phyloP scores from a whole-genome alignment of 768 basidiomycete species.

The Lentinula edodes region DNA sequence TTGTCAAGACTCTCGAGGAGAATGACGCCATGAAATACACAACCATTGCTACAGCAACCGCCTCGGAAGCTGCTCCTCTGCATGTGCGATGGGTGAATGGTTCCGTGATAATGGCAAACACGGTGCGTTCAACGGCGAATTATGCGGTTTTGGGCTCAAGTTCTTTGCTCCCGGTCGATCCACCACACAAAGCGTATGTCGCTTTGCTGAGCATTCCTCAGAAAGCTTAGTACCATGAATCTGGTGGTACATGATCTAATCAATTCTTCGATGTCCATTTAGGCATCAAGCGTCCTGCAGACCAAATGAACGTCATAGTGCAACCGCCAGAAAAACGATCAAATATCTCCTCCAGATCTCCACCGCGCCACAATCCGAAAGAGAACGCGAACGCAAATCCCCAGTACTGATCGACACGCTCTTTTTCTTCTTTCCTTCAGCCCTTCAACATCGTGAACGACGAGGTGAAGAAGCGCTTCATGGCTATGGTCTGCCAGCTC shows the following conservation, averaged over 20 bases:
- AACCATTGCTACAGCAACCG: constrained; percentile 98
- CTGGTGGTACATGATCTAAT: too few relatives aligned
- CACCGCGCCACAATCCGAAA: too few relatives aligned
- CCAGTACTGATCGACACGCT: too few relatives aligned
- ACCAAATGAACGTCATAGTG: too few relatives aligned
- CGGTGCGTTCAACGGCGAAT: constrained; percentile 37
- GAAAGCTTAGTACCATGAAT: too few relatives aligned
- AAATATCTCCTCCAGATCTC: too few relatives aligned
- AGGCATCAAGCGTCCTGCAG: too few relatives aligned
- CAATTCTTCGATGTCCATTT: too few relatives aligned
- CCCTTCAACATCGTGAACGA: neutral
- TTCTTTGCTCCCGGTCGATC: neutral
- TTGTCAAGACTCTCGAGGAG: constrained; percentile 99
- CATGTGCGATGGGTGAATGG: constrained; percentile 99
- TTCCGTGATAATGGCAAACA: constrained; percentile 99
- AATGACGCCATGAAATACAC: constrained; percentile 99
- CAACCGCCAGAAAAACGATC: too few relatives aligned
- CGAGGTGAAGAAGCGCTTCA: neutral
- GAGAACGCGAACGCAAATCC: too few relatives aligned
- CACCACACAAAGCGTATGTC: too few relatives aligned
- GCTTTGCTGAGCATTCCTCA: too few relatives aligned
- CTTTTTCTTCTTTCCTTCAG: neutral
- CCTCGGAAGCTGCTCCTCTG: constrained; percentile 98
- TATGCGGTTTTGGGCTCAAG: constrained; percentile 7
- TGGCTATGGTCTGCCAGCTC: neutral